Conservation (phyloP, 805 yeast genomes). For the Metschnikowia shivogae region DNA sequence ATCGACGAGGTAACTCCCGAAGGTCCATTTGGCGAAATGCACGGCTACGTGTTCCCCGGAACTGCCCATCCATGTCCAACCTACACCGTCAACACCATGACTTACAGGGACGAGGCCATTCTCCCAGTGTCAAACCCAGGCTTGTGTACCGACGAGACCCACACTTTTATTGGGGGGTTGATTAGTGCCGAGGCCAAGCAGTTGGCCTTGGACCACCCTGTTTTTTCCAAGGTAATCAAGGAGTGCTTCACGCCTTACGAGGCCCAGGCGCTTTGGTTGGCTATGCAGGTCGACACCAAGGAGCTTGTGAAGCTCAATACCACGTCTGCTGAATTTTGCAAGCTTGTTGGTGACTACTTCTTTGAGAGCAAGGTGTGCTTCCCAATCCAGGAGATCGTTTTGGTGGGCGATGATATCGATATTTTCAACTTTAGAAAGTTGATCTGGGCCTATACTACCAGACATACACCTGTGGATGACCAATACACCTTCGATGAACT, state of each 20-base stretch:
- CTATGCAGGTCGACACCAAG: conserved; percentile 17
- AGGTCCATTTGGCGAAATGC: conserved; percentile 31
- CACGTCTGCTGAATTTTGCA: conserved; percentile 15
- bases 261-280: conserved; percentile 23
- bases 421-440: conserved; percentile 22
- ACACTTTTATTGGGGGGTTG: conserved; percentile 24
- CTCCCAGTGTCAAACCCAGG: conserved; percentile 26
- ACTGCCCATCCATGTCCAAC: conserved; percentile 23
- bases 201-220: conserved; percentile 8
- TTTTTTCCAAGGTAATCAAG: conserved; percentile 13
- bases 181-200: conserved; percentile 16
- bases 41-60: conserved; percentile 23
- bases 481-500: conserved; percentile 17
- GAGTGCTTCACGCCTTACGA: conserved; percentile 25
- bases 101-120: conserved; percentile 22
- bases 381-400: conserved; percentile 21
- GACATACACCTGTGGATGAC: conserved; percentile 24
- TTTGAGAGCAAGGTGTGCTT: conserved; percentile 14
- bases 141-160: conserved; percentile 23
- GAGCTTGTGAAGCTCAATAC: conserved; percentile 19
- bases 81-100: conserved; percentile 20
- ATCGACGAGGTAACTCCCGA: conserved; percentile 15
- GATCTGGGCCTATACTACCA: conserved; percentile 25
- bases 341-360: conserved; percentile 18
- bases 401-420: conserved; percentile 26